Evolutionary conservation across 441 rosid genomes (phyloP).

Genomic region (Gossypium laxum): DNA sequence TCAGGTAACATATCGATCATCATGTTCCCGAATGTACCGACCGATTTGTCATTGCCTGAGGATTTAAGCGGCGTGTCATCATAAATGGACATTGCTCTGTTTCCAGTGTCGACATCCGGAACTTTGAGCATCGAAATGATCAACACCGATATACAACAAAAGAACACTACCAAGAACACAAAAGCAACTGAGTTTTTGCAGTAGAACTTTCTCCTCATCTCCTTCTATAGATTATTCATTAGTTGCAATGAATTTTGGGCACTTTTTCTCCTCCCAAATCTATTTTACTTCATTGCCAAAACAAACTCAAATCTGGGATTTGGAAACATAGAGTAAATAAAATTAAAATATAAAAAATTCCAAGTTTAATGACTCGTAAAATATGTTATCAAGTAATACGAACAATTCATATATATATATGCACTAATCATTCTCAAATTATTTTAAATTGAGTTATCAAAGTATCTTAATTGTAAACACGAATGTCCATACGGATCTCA

Average conservation of each 20-base stretch:
- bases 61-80: constrained; percentile 6
- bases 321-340: background rate
- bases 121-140: constrained; percentile 34
- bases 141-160: constrained; percentile 32
- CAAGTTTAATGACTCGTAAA: background rate
- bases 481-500: too few relatives aligned
- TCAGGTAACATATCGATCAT: constrained; percentile 50
- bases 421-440: too few relatives aligned
- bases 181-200: constrained; percentile 20
- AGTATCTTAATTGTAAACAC: too few relatives aligned
- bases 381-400: background rate
- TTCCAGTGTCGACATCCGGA: constrained; percentile 30
- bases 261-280: background rate
- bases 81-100: constrained; percentile 12
- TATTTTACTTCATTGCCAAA: background rate
- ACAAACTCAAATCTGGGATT: background rate
- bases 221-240: background rate
- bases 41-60: background rate
- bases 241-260: background rate
- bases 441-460: too few relatives aligned
- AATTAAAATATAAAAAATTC: background rate
- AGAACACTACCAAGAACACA: constrained; percentile 27
- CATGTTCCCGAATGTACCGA: constrained; percentile 45
- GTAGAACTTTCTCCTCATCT: constrained; percentile 6
- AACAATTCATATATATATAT: too few relatives aligned